phyloP scores from a whole-genome alignment of 202 grass and related monocot genomes.

The Hordeum pubiflorum region DNA sequence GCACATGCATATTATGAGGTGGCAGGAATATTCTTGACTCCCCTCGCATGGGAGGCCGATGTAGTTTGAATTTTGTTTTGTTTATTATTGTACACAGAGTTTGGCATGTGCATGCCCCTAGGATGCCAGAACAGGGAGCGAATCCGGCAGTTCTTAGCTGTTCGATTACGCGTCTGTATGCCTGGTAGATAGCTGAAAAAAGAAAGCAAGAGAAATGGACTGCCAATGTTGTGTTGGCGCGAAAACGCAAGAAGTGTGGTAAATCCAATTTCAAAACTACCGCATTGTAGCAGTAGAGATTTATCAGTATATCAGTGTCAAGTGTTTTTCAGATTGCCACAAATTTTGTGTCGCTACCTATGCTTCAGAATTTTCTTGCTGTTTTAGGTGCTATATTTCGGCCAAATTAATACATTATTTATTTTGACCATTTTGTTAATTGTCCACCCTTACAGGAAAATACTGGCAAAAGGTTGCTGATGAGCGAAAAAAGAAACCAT shows the following conservation, averaged over 20 bases:
- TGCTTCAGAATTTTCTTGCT: background rate
- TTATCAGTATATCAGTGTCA: background rate
- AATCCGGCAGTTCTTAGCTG: background rate
- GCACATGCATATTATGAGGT: background rate
- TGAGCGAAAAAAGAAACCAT: slow-evolving; percentile 81
- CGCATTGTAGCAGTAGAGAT: background rate
- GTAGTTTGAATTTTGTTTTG: background rate
- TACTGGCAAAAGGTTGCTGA: slow-evolving; percentile 93
- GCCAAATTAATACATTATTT: background rate
- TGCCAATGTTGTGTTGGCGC: background rate
- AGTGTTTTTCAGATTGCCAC: background rate
- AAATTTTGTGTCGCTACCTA: background rate
- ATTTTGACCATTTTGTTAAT: slow-evolving; percentile 12
- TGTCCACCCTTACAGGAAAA: slow-evolving; percentile 47
- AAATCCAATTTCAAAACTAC: background rate
- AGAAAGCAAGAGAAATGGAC: background rate
- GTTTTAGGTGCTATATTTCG: background rate
- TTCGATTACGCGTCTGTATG: background rate
- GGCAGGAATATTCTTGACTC: background rate
- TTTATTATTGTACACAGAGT: background rate
- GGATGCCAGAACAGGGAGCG: background rate
- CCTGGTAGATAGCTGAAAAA: background rate
- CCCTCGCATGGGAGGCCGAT: background rate
- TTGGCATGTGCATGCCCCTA: background rate
- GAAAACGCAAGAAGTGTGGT: background rate